A percentile compares a stretch with the other conserved stretches of the same genome.
Conservation (phyloP, 768 basidiomycete species). For the Dacryopinax spathularia region DNA sequence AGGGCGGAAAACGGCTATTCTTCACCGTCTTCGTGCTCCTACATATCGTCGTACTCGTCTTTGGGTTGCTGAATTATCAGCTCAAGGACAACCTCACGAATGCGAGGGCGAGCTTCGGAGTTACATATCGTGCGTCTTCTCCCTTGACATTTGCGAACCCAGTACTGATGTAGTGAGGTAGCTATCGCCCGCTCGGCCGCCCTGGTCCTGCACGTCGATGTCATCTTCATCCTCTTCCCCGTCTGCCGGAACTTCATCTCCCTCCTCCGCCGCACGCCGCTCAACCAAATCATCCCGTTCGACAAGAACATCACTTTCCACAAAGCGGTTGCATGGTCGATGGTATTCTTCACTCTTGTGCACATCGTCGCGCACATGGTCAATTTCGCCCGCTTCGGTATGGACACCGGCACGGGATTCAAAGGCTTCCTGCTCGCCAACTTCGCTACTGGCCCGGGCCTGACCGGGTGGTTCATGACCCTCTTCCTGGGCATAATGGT, state of each 20-base stretch:
- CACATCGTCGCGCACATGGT: conserved; percentile 77
- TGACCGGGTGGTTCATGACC: conserved; percentile 73
- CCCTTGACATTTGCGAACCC: not conserved
- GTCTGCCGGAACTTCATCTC: conserved; percentile 94
- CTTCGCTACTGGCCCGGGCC: conserved; percentile 68
- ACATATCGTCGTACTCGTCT: conserved; percentile 58
- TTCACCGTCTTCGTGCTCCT: conserved; percentile 69
- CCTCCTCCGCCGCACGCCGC: conserved; percentile 65
- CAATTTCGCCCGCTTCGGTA: conserved; percentile 60
- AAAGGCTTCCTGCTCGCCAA: conserved; percentile 63
- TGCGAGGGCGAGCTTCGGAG: conserved; percentile 57
- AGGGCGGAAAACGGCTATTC: conserved; percentile 67
- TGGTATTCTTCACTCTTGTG: conserved; percentile 58
- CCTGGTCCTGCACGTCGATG: conserved; percentile 79
- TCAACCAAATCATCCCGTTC: conserved; percentile 80
- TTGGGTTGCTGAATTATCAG: conserved; percentile 66
- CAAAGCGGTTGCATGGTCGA: conserved; percentile 83
- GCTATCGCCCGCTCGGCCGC: conserved; percentile 81
- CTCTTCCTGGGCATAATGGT: conserved; percentile 43
- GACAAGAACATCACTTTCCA: conserved; percentile 82
- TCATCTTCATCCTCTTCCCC: conserved; percentile 85
- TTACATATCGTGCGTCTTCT: conserved; percentile 51
- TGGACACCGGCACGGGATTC: conserved; percentile 39
- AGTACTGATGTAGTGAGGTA: conserved; percentile 19
- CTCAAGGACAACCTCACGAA: conserved; percentile 60